Conservation (phyloP, 2,329 filamentous ascomycete genomes). For the Colletotrichum gigasporum region DNA sequence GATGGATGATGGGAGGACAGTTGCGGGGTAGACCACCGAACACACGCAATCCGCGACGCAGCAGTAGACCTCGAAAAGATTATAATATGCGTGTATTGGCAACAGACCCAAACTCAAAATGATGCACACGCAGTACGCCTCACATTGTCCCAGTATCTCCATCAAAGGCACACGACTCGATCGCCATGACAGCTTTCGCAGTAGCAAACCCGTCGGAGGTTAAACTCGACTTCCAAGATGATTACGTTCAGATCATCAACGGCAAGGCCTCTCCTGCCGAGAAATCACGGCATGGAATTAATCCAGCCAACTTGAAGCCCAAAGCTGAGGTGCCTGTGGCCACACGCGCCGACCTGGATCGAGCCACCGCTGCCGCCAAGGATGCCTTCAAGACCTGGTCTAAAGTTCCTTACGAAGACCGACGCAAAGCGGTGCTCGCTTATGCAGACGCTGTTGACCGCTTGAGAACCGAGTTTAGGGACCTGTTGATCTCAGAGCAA, state of each 20-base stretch:
- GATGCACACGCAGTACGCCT: too few species aligned
- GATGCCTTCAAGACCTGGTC: conserved; percentile 42
- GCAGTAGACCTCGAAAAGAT: too few species aligned
- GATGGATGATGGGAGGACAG: too few species aligned
- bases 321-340: conserved; percentile 48
- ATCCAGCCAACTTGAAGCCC: conserved; percentile 58
- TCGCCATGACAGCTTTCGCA: too few species aligned
- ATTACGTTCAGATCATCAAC: conserved; percentile 48
- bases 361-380: conserved; percentile 39
- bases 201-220: too few species aligned
- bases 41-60: too few species aligned
- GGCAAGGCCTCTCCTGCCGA: conserved; percentile 53
- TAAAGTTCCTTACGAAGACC: conserved; percentile 35
- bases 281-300: conserved; percentile 56
- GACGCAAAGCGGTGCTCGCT: conserved; percentile 33
- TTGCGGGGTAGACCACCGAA: too few species aligned
- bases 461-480: conserved; percentile 33
- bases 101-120: too few species aligned
- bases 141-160: too few species aligned
- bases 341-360: conserved; percentile 39
- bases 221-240: not conserved
- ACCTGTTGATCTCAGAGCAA: conserved; percentile 38
- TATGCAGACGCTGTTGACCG: conserved; percentile 39
- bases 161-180: too few species aligned
- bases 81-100: too few species aligned